phyloP scores from a whole-genome alignment of 2,329 filamentous ascomycete species.

The Macroventuria anomochaeta region DNA sequence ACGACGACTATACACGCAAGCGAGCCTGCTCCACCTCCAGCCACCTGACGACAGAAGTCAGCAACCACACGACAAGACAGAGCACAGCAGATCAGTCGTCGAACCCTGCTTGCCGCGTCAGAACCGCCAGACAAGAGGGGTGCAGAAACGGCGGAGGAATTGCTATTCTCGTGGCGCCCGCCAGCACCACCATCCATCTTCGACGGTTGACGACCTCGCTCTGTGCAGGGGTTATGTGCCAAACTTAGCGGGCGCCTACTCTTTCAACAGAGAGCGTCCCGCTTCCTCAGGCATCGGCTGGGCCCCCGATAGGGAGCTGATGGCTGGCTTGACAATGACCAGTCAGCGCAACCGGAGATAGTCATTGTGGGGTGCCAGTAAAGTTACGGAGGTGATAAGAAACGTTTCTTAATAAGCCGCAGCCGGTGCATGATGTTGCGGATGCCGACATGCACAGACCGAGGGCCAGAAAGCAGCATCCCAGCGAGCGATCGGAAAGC shows the following conservation, averaged over 20 bases:
- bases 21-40: constrained; percentile 38
- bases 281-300: constrained; percentile 42
- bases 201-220: constrained; percentile 10
- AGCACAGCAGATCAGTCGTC: constrained; percentile 27
- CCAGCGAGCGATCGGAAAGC: constrained; percentile 38
- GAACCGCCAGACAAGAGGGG: constrained; percentile 11
- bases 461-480: constrained; percentile 17
- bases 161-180: constrained; percentile 28
- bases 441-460: constrained; percentile 22
- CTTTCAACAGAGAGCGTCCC: constrained; percentile 30
- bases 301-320: constrained; percentile 47
- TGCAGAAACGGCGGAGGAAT: constrained; percentile 22
- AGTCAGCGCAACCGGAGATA: constrained; percentile 44
- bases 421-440: constrained; percentile 24
- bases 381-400: constrained; percentile 20
- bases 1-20: constrained; percentile 42
- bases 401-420: constrained; percentile 32
- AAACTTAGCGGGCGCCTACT: constrained; percentile 48
- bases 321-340: constrained; percentile 42
- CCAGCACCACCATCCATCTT: constrained; percentile 15
- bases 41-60: constrained; percentile 36
- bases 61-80: constrained; percentile 23
- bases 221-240: constrained; percentile 30
- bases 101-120: constrained; percentile 19
- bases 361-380: constrained; percentile 31